phyloP scores from a whole-genome alignment of 257 asterid genomes.

The Capsicum baccatum region DNA sequence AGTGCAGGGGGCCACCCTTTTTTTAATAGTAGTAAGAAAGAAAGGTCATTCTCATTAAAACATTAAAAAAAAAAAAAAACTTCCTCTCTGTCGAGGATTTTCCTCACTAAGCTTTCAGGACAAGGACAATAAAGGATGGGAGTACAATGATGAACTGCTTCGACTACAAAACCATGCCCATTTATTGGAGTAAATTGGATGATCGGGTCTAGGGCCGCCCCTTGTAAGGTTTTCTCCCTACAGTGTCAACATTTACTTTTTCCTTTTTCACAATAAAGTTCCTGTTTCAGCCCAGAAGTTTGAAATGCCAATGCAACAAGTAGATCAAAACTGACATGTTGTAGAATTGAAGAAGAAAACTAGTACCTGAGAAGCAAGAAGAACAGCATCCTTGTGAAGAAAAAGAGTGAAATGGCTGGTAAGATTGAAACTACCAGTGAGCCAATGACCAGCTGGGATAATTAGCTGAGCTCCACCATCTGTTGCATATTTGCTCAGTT shows the following conservation, averaged over 20 bases:
- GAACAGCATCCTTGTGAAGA: slow-evolving; percentile 76
- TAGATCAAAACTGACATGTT: neutral
- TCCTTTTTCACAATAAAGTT: neutral
- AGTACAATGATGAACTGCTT: neutral
- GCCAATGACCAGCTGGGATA: slow-evolving; percentile 89
- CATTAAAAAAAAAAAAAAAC: no score
- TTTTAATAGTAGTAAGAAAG: no score
- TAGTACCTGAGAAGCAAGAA: slow-evolving; percentile 86
- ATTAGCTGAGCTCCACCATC: slow-evolving; percentile 77
- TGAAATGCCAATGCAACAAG: slow-evolving; percentile 12
- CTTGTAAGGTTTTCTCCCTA: neutral
- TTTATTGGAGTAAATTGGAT: neutral
- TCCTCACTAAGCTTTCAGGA: no score
- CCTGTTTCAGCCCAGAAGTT: neutral
- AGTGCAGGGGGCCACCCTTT: no score
- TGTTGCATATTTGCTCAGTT: slow-evolving; percentile 54
- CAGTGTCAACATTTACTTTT: neutral
- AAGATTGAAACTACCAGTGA: slow-evolving; percentile 84
- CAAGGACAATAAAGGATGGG: no score
- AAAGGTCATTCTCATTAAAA: no score
- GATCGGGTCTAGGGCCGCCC: neutral
- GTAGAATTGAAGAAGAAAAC: neutral
- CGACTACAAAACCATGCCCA: neutral
- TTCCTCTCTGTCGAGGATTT: no score
- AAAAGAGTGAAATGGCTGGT: slow-evolving; percentile 92